Percentiles rank a stretch among this genome's conserved stretches.
Conservation (phyloP, 2,329 filamentous ascomycete species). For the Mariannaea elegans region DNA sequence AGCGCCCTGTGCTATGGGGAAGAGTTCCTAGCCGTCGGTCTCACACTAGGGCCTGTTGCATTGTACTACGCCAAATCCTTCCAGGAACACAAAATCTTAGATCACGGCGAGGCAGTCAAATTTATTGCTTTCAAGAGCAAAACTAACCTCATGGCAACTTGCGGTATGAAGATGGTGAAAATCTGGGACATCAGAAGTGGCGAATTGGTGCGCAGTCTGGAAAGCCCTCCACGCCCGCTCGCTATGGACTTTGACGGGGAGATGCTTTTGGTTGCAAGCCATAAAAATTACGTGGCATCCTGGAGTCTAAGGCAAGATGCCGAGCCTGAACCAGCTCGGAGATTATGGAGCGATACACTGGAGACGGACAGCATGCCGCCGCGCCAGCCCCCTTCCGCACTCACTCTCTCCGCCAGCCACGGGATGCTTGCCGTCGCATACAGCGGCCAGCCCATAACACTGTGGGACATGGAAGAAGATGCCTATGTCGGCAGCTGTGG, state of each 20-base stretch:
- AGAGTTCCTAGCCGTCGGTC: constrained; percentile 39
- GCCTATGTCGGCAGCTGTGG: constrained; percentile 45
- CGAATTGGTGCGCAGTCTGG: constrained; percentile 37
- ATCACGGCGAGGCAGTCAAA: constrained; percentile 43
- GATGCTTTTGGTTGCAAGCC: constrained; percentile 38
- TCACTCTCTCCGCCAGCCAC: constrained; percentile 41
- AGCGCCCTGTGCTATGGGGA: constrained; percentile 39
- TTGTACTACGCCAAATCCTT: constrained; percentile 39
- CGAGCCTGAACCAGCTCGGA: constrained; percentile 12
- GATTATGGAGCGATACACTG: constrained; percentile 35
- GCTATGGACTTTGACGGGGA: constrained; percentile 40
- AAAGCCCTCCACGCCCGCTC: constrained; percentile 33
- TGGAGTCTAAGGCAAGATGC: constrained; percentile 41
- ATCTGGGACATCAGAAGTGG: constrained; percentile 45
- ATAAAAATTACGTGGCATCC: constrained; percentile 37
- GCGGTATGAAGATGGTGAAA: constrained; percentile 38
- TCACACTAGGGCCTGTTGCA: constrained; percentile 32
- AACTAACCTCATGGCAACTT: constrained; percentile 42
- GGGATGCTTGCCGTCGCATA: constrained; percentile 47
- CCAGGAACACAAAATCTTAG: constrained; percentile 38
- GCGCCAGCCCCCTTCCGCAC: constrained; percentile 30
- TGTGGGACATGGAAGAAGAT: constrained; percentile 48
- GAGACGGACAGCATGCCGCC: constrained; percentile 15
- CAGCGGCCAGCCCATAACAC: constrained; percentile 40
- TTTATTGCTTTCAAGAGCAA: constrained; percentile 43